Base-by-base conservation (phyloP, 192 early-diverging fungal species). In the Spizellomyces punctatus region DNA sequence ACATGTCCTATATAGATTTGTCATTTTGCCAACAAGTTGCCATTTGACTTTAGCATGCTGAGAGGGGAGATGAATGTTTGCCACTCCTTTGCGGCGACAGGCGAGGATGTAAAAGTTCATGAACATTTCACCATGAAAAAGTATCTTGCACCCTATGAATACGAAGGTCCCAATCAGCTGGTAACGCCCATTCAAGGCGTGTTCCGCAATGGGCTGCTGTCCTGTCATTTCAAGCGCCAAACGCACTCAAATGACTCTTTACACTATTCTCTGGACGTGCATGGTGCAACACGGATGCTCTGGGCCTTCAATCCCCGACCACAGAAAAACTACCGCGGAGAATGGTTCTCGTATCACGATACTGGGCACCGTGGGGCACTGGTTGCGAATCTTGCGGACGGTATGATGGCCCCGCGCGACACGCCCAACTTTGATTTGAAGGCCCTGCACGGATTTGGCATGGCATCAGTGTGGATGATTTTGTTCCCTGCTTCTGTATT, bases 281-380 rank as follows among this genome's bases (percentile, higher is more conserved):
- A 42, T 52, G 49, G 42, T 14, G 5, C 41, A 10, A 72, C 57
- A 21, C 41, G 43, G 12, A 54, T 81, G 62, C 44, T 81, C 8
- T 81, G 76, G 76, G 74, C 79, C 5, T 81, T 75, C 64, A 81
- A 78, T 55, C 67, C 64, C 19, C 44, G 44, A 8, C 58, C 73
- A 7, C 6, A 0, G 16, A 46, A 41, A 16, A 79, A 75, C 64
- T 64, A 66, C 54, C 49, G 63, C 9, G 55, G 64, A 21, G 64
- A 45, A 0, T 46, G 21, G 12, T 75, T 81, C 48, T 16, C 17
- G n/a, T 74, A 70, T 52, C 76, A 78, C 69, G 21, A 46, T 44
- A 21, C 68, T 1, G 21, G 63, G 5, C n/a, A 73, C 46, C 65
- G 76, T 41, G 79, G 79, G 8, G 43, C 57, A 17, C 5, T 75